Evolutionary conservation across 2,329 filamentous ascomycete genomes (phyloP).

Genomic region (Phialemonium atrogriseum): DNA sequence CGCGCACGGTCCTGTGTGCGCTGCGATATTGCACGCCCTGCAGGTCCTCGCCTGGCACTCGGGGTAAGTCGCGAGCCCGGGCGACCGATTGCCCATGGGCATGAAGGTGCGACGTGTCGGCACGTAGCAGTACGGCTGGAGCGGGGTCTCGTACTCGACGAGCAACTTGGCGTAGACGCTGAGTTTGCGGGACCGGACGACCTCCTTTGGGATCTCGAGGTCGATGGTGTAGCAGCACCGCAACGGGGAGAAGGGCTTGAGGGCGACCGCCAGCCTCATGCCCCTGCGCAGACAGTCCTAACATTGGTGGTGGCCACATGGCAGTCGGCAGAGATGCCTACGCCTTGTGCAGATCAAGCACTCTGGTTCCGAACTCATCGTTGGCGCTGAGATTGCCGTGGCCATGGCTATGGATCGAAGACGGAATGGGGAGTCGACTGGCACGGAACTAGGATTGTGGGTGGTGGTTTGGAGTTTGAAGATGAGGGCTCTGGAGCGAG

Average conservation of each 20-base stretch:
- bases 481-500: background rate
- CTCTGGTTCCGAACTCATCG: no score
- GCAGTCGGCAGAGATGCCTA: background rate
- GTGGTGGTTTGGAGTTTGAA: background rate
- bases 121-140: background rate
- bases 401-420: no score
- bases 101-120: background rate
- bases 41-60: background rate
- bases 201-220: background rate
- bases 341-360: conserved; percentile 1
- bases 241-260: background rate
- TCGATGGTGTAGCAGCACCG: background rate
- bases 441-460: no score
- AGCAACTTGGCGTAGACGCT: background rate
- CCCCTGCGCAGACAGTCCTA: background rate
- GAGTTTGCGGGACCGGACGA: background rate
- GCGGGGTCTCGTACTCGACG: background rate
- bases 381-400: no score
- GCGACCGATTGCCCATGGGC: background rate
- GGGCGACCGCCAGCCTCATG: background rate
- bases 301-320: conserved; percentile 1
- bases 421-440: no score
- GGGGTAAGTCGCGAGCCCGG: background rate
- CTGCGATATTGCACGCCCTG: conserved; percentile 1
- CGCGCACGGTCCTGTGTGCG: conserved; percentile 1